Base-by-base conservation (phyloP, 2,329 filamentous ascomycete species). In the Penicillium sp. region DNA sequence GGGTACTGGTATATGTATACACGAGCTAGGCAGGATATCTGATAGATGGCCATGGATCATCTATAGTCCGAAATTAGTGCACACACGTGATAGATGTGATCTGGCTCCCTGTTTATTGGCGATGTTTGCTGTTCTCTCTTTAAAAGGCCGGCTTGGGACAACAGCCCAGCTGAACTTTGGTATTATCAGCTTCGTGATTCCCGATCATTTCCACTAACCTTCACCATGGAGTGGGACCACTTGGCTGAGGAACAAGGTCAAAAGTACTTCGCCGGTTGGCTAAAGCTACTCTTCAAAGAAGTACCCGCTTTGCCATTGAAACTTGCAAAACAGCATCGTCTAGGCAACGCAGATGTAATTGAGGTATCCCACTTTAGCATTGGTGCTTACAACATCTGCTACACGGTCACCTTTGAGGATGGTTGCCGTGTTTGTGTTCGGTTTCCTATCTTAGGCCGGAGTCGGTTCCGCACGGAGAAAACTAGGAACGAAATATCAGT, bases 361-460 rank as follows among this genome's bases (percentile, higher is more conserved):
- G 21, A 45, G 4, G 33, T 27, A 10, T 13, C 33, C 7, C 6
- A 18, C 7, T 35, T 35, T 13, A 27, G 20, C 16, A 47, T 32
- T 39, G 47, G 51, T 9, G 30, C 51, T 35, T 54, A 39, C 33
- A 54, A 54, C 42, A 47, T 53, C 27, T 54, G 51, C 40, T 51
- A 36, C 37, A 45, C 33, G 26, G 49, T 54, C 44, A 39, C 37
- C 30, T 52, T 50, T 39, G 49, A 52, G 25, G 52, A 54, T 33
- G 43, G 41, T 26, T 45, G 40, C 21, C 36, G 42, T 39, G 48
- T 37, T 10, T 25, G 48, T 25, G 47, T 56, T 51, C 47, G 46
- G 26, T 56, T 56, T 37, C 41, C 49, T 11, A 35, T 38, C 15
- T 14, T 31, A 16, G 27, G 23, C 26, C 18, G 7, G 15, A 42